Percentiles rank a stretch among this genome's conserved stretches.
These are phyloP conservation scores for Ceratocystis cubensis DNA, from an alignment of 2,329 filamentous ascomycete genomes.

Conservation along the genomic window DNA sequence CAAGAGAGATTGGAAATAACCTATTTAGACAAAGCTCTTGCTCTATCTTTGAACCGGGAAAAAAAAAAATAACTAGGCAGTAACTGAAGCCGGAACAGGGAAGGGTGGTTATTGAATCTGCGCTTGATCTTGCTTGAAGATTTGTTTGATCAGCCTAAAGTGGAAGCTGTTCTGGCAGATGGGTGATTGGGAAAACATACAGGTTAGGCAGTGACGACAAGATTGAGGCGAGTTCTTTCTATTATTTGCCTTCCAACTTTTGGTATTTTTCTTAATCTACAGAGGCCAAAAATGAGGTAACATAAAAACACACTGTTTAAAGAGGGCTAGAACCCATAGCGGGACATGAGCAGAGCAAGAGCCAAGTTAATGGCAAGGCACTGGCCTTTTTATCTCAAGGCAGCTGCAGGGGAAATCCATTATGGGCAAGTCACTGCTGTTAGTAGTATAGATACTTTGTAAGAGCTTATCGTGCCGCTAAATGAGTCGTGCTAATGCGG, in stretches of 20 bases:
- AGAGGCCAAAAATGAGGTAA: background rate
- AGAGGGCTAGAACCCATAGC: conserved; percentile 1
- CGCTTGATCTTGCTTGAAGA: no score
- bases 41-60: background rate
- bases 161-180: background rate
- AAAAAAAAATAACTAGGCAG: background rate
- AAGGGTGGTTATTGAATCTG: background rate
- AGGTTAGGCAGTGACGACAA: conserved; percentile 8
- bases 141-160: conserved; percentile 1
- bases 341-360: background rate
- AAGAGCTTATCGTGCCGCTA: background rate
- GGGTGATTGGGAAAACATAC: background rate
- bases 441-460: conserved; percentile 1
- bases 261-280: background rate
- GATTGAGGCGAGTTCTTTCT: background rate
- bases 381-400: background rate
- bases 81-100: conserved; percentile 4
- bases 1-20: background rate
- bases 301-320: background rate
- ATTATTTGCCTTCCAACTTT: no score
- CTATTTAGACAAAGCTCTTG: background rate
- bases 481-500: background rate
- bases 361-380: background rate
- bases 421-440: background rate
- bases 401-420: conserved; percentile 6